Evolutionary conservation across 169 alveolate species (phyloP).

Genomic region (Toxoplasma gondii): DNA sequence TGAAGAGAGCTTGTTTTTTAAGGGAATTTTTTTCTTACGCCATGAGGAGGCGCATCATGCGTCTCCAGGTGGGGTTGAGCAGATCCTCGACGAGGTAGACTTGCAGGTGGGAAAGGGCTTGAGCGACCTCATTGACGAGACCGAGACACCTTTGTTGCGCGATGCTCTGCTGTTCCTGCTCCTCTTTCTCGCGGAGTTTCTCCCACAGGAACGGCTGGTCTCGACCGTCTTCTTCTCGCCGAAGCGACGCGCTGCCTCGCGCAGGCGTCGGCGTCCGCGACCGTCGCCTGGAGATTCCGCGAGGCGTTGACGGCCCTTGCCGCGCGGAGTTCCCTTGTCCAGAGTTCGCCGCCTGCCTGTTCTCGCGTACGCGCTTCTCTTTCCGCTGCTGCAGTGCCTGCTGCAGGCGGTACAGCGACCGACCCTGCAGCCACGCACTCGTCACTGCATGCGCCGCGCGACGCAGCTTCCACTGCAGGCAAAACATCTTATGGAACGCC

Average conservation of each 20-base stretch:
- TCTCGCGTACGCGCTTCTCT: not conserved
- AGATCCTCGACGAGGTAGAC: slow-evolving; percentile 18
- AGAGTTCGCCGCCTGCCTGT: not conserved
- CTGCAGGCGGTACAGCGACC: not conserved
- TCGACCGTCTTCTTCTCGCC: not conserved
- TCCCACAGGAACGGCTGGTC: not conserved
- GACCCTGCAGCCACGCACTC: slow-evolving; percentile 17
- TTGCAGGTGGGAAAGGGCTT: not conserved
- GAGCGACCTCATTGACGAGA: not conserved
- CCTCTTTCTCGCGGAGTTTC: not conserved
- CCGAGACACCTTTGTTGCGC: not conserved
- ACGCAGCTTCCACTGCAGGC: not conserved
- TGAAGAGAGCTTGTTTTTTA: not conserved
- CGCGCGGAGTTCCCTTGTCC: not conserved
- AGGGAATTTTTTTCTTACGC: not conserved
- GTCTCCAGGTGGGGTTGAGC: slow-evolving; percentile 30
- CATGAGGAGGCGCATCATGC: slow-evolving; percentile 18
- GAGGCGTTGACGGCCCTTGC: not conserved
- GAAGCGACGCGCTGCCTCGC: not conserved
- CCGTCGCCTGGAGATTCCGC: not conserved
- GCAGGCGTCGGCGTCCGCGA: not conserved
- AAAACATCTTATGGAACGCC: not conserved
- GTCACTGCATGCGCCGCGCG: slow-evolving; percentile 13
- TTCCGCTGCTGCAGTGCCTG: slow-evolving; percentile 1
- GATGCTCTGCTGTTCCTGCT: not conserved